These are phyloP conservation scores for Vararia minispora DNA, from an alignment of 768 basidiomycete species.

Conservation along the genomic window DNA sequence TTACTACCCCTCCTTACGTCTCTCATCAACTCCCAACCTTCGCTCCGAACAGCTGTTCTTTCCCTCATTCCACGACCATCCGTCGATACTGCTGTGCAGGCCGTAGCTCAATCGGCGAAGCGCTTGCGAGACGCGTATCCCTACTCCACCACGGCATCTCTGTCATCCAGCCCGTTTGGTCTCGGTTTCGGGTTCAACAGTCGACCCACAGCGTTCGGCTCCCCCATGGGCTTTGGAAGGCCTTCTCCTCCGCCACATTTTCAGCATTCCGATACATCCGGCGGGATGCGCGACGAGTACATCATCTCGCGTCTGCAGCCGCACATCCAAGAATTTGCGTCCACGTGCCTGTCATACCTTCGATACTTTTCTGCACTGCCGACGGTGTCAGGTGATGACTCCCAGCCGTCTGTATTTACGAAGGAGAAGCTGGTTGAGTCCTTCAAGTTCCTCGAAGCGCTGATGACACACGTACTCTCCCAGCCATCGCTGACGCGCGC, in stretches of 20 bases:
- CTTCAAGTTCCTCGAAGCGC: slow-evolving; percentile 54
- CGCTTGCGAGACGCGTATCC: slow-evolving; percentile 77
- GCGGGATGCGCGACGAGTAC: slow-evolving; percentile 73
- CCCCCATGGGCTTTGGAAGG: slow-evolving; percentile 18
- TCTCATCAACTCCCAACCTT: slow-evolving; percentile 55
- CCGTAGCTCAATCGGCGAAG: slow-evolving; percentile 54
- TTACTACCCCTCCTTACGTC: slow-evolving; percentile 64
- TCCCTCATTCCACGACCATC: slow-evolving; percentile 81
- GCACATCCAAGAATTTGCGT: slow-evolving; percentile 65
- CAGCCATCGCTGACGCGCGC: slow-evolving; percentile 60
- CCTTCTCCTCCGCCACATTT: slow-evolving; percentile 12
- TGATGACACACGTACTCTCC: slow-evolving; percentile 55
- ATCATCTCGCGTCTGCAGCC: slow-evolving; percentile 64
- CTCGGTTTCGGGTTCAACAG: slow-evolving; percentile 18
- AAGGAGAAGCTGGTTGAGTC: too few species aligned
- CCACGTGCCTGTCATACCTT: slow-evolving; percentile 70
- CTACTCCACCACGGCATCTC: slow-evolving; percentile 46
- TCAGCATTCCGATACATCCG: slow-evolving; percentile 8
- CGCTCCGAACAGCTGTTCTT: slow-evolving; percentile 59
- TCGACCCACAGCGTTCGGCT: slow-evolving; percentile 10
- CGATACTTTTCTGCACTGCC: slow-evolving; percentile 70
- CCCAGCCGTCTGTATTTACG: slow-evolving; percentile 58
- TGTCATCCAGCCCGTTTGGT: slow-evolving; percentile 25
- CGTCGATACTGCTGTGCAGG: slow-evolving; percentile 60
- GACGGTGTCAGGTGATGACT: slow-evolving; percentile 31